phyloP scores from a whole-genome alignment of 2,329 filamentous ascomycete species.

The Sporothrix pseudoabietina region DNA sequence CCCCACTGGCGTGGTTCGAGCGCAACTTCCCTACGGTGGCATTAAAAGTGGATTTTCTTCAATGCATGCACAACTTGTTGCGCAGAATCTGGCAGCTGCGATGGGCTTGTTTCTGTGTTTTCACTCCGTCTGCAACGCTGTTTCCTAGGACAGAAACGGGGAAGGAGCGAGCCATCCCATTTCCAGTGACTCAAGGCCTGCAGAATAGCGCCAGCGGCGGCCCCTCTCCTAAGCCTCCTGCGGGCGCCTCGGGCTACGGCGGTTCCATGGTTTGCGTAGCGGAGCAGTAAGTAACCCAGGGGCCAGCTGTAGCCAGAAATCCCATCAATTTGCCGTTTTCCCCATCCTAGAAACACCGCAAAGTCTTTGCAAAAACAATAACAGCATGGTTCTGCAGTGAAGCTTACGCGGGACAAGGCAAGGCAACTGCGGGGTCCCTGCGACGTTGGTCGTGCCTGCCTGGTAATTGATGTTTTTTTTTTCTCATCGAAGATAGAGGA shows the following conservation, averaged over 20 bases:
- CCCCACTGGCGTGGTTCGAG: conserved; percentile 16
- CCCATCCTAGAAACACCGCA: conserved; percentile 1
- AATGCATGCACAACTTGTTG: background rate
- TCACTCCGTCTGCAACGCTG: background rate
- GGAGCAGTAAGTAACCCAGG: background rate
- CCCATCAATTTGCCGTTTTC: background rate
- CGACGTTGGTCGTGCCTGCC: background rate
- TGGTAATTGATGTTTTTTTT: background rate
- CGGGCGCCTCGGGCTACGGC: conserved; percentile 9
- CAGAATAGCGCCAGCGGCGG: background rate
- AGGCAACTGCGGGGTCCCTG: conserved; percentile 16
- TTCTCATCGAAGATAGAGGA: background rate
- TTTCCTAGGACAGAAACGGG: background rate
- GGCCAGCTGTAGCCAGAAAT: background rate
- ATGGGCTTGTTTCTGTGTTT: background rate
- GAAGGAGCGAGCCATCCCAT: background rate
- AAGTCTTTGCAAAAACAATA: background rate
- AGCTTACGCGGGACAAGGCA: background rate
- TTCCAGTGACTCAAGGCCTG: background rate
- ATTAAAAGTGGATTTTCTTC: conserved; percentile 8
- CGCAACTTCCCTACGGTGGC: conserved; percentile 12
- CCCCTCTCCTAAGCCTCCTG: background rate
- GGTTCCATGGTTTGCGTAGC: background rate
- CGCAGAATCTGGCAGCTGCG: conserved; percentile 9
- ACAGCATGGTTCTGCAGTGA: background rate